phyloP scores from a whole-genome alignment of 139 green algal genomes.

The Chlamydomonas incerta region DNA sequence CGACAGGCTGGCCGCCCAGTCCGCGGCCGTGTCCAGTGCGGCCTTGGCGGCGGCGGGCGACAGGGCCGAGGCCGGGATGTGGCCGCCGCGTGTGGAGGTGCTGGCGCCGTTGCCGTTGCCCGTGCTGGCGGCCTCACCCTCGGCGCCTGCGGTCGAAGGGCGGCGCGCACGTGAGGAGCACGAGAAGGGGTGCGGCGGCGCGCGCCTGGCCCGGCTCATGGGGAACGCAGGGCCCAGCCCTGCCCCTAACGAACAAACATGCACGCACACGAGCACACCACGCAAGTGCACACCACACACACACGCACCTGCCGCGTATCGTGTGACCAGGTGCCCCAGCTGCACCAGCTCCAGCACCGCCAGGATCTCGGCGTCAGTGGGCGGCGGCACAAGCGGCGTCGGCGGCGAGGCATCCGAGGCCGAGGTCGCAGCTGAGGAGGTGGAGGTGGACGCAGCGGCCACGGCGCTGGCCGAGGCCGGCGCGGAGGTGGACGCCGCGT shows the following conservation, averaged over 20 bases:
- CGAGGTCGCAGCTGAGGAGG: conserved; percentile 13
- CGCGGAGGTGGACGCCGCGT: not conserved
- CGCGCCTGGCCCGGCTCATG: no score
- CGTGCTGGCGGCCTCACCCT: not conserved
- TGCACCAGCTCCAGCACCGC: conserved; percentile 72
- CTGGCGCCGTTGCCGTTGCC: conserved; percentile 2
- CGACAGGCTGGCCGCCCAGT: conserved; percentile 91
- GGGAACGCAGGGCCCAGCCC: no score
- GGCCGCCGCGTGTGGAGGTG: not conserved
- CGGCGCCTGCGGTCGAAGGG: not conserved
- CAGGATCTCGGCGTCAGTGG: conserved; percentile 77
- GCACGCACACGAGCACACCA: no score
- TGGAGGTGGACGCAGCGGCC: conserved; percentile 16
- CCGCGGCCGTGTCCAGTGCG: conserved; percentile 75
- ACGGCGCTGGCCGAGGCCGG: no score
- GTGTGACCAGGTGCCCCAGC: conserved; percentile 68
- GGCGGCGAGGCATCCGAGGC: not conserved
- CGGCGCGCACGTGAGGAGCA: no score
- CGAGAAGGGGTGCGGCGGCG: no score
- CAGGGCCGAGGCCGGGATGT: not conserved
- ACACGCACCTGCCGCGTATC: conserved; percentile 40
- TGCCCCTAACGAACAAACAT: no score
- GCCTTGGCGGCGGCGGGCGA: not conserved
- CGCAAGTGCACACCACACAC: no score
- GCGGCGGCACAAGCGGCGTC: conserved; percentile 32